phyloP scores from a whole-genome alignment of 1,284 basidiomycete species.

The Tilletiopsis washingtonensis region DNA sequence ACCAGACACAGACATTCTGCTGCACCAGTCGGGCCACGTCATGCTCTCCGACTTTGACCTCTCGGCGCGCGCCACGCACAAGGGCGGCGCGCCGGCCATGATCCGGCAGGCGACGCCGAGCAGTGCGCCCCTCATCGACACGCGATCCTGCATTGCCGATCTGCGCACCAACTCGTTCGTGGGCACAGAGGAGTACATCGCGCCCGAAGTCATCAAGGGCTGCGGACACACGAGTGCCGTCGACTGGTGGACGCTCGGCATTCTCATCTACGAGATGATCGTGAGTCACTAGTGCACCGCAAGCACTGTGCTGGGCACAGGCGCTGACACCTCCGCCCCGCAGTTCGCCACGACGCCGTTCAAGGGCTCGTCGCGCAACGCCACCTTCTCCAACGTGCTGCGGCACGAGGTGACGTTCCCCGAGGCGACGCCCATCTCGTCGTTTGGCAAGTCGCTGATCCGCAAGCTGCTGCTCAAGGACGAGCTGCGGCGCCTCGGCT shows the following conservation, averaged over 20 bases:
- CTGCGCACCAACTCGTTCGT: constrained; percentile 98
- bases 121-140: constrained; percentile 89
- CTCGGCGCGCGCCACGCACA: constrained; percentile 75
- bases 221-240: constrained; percentile 96
- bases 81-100: constrained; percentile 75
- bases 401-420: constrained; percentile 78
- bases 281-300: no score
- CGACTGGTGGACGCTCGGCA: constrained; percentile 99
- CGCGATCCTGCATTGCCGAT: constrained; percentile 91
- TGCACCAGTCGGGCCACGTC: constrained; percentile 97
- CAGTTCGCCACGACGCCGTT: constrained; percentile 89
- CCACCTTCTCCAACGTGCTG: constrained; percentile 94
- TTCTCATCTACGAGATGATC: constrained; percentile 99
- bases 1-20: constrained; percentile 69
- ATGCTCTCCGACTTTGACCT: constrained; percentile 99
- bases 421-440: constrained; percentile 73
- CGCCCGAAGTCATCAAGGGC: constrained; percentile 95
- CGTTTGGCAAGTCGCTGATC: constrained; percentile 72
- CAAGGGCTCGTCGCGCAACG: constrained; percentile 88
- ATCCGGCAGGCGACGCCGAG: constrained; percentile 80
- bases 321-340: no score
- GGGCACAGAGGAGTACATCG: constrained; percentile 98
- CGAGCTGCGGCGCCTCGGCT: constrained; percentile 79
- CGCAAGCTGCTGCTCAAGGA: constrained; percentile 85
- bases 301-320: no score